Conservation (phyloP, 2,329 filamentous ascomycete species). For the Ampelomyces quisqualis region DNA sequence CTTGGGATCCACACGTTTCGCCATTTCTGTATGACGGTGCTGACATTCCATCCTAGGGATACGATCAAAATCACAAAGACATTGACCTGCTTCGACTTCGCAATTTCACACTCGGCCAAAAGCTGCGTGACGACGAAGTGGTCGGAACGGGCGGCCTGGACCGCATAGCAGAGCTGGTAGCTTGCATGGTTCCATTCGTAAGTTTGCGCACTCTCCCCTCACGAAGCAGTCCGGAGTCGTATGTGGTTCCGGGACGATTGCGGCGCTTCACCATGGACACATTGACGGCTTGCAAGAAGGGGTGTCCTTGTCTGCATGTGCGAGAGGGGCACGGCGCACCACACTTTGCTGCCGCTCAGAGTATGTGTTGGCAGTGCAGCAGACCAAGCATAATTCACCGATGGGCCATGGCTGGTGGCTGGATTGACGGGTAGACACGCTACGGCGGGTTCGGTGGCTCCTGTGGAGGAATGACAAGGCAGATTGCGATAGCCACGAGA, state of each 20-base stretch:
- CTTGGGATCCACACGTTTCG: background rate
- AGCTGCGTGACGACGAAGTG: conserved; percentile 65
- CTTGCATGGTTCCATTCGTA: conserved; percentile 75
- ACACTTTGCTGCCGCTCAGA: conserved; percentile 14
- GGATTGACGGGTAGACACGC: conserved; percentile 11
- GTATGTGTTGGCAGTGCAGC: conserved; percentile 43
- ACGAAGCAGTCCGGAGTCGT: background rate
- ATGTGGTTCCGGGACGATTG: no score
- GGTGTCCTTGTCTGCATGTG: conserved; percentile 21
- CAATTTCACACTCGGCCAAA: conserved; percentile 72
- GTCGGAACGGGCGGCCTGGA: conserved; percentile 63
- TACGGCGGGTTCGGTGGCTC: conserved; percentile 12
- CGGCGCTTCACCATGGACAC: no score
- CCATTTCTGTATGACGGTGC: conserved; percentile 7
- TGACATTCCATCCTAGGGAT: conserved; percentile 59
- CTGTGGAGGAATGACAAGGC: conserved; percentile 6
- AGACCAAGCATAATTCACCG: conserved; percentile 22
- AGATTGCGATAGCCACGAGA: conserved; percentile 12
- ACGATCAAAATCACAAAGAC: conserved; percentile 70
- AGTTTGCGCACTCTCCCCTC: conserved; percentile 47
- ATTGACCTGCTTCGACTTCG: conserved; percentile 78
- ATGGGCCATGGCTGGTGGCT: conserved; percentile 18
- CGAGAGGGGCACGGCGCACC: conserved; percentile 14
- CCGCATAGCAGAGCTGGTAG: conserved; percentile 64
- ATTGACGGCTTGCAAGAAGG: conserved; percentile 6